Base-by-base conservation (phyloP, 2,329 filamentous ascomycete genomes). In the Aspergillus ruber region DNA sequence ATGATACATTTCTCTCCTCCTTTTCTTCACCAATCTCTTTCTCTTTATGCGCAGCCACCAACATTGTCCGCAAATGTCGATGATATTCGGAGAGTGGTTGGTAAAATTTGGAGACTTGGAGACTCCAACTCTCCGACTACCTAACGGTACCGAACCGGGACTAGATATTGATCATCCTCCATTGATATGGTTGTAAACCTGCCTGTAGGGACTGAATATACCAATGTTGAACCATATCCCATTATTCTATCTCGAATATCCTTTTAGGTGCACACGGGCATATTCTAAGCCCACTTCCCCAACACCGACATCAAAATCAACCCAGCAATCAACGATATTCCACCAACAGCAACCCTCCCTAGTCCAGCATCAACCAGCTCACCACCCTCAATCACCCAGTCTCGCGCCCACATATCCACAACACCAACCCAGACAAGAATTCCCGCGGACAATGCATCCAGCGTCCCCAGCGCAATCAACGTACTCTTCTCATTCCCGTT, bases 371-470 rank as follows among this genome's bases (percentile, higher is more conserved):
- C 67, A 13, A 76, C 64, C 63, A 86, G 65, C 59, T 85, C 80
- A 2, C 72, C 72, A 15, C 77, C 78, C 1, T 72, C 72, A 57
- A 81, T 69, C 56, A 85, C 77, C 86, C 86, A 90, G 61, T 90
- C 86, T 36, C 78, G 73, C 2, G 84, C 84, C 80, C 83, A 84
- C 85, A 90, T 89, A 69, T 90, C 86, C 0, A 90, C 85, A 1
- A 90, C 68, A 2, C 85, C 84, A 2, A 90, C 85, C 85, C 86
- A 90, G n/a, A 86, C 71, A 27, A 90, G 73, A 40, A 91, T 87
- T 23, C 86, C 86, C 0, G 86, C 85, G 1, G 82, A 86, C 8
- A 90, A 61, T 5, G 86, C 84, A 63, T 90, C 83, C 1, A 90
- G 72, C 0, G 85, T 88, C 0, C 85, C 86, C 32, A 90, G 81